Evolutionary conservation across 2,329 filamentous ascomycete species (phyloP).

Genomic region (Aspergillus chevalieri): DNA sequence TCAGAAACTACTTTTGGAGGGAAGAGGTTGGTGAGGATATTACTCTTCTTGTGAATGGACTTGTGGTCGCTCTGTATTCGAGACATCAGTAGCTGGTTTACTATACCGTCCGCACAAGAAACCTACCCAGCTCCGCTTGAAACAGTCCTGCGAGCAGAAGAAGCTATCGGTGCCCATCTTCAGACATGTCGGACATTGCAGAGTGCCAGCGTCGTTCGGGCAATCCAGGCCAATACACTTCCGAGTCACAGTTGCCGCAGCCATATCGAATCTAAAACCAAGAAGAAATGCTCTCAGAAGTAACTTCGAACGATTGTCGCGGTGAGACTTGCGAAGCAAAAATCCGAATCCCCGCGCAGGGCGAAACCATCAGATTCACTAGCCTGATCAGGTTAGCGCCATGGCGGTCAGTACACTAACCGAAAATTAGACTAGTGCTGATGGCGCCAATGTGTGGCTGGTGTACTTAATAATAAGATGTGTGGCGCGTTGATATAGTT

Average conservation of each 20-base stretch:
- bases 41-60: slow-evolving; percentile 72
- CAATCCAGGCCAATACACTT: slow-evolving; percentile 76
- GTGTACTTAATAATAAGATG: not conserved
- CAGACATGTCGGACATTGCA: slow-evolving; percentile 93
- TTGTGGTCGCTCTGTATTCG: slow-evolving; percentile 69
- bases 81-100: not conserved
- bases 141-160: slow-evolving; percentile 98
- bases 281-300: not conserved
- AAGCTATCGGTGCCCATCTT: slow-evolving; percentile 86
- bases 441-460: not conserved
- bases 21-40: slow-evolving; percentile 65
- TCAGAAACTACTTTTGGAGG: slow-evolving; percentile 80
- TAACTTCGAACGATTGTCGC: not conserved
- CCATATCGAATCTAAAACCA: slow-evolving; percentile 12
- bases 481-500: not conserved
- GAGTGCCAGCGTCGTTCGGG: slow-evolving; percentile 71
- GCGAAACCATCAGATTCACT: not conserved
- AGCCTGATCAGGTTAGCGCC: not conserved
- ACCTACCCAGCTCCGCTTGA: slow-evolving; percentile 95
- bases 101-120: slow-evolving; percentile 12
- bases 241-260: slow-evolving; percentile 27
- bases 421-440: not conserved
- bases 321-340: not conserved
- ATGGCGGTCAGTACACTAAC: not conserved
- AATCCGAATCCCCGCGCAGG: not conserved